Percentiles rank a stretch among this genome's conserved stretches.
These are phyloP conservation scores for Mycosphaerella arachidis DNA, from an alignment of 2,329 filamentous ascomycete genomes.

Conservation along the genomic window DNA sequence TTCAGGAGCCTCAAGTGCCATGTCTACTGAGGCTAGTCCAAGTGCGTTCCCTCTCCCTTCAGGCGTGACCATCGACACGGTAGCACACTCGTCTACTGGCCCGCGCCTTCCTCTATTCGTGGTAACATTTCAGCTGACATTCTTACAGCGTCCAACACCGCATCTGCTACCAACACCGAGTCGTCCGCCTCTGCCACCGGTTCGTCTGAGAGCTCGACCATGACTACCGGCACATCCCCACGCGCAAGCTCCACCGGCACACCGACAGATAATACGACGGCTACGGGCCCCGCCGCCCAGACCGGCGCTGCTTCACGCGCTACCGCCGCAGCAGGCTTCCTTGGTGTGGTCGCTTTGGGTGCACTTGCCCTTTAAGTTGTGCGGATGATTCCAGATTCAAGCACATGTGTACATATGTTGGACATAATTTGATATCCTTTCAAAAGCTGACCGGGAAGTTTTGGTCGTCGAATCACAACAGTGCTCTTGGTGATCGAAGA, in stretches of 20 bases:
- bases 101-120: background rate
- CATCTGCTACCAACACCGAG: slow-evolving; percentile 5
- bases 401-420: background rate
- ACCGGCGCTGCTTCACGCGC: slow-evolving; percentile 21
- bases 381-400: background rate
- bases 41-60: slow-evolving; percentile 13
- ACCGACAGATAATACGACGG: background rate
- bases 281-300: slow-evolving; percentile 2
- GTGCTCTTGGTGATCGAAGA: no score
- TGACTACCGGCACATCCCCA: slow-evolving; percentile 2
- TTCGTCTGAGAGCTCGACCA: background rate
- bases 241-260: background rate
- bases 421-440: background rate
- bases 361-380: slow-evolving; percentile 22
- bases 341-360: slow-evolving; percentile 27
- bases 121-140: background rate
- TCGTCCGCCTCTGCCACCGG: slow-evolving; percentile 6
- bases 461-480: no score
- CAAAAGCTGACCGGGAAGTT: no score
- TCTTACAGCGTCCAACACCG: slow-evolving; percentile 2
- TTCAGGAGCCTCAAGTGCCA: slow-evolving; percentile 31
- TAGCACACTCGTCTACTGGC: slow-evolving; percentile 2
- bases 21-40: slow-evolving; percentile 24
- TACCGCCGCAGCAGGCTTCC: slow-evolving; percentile 23
- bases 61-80: slow-evolving; percentile 6